Conservation (phyloP, 2,329 filamentous ascomycete genomes). For the Fusarium sp. region DNA sequence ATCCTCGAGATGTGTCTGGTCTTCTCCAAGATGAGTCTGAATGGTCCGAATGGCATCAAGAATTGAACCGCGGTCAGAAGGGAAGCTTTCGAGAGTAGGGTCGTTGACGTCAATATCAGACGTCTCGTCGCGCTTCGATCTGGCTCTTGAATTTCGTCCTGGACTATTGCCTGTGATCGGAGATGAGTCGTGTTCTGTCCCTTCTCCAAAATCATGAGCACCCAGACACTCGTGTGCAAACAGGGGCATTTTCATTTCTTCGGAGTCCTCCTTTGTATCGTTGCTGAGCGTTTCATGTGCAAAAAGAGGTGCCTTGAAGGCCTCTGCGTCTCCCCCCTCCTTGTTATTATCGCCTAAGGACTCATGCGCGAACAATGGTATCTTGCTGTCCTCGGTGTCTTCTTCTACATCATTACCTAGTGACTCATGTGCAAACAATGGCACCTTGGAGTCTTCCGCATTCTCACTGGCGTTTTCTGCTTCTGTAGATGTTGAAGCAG, state of each 20-base stretch:
- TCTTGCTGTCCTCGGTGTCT: conserved; percentile 47
- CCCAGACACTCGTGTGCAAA: conserved; percentile 63
- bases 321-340: conserved; percentile 50
- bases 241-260: conserved; percentile 53
- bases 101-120: conserved; percentile 57
- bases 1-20: conserved; percentile 54
- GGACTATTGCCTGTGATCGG: conserved; percentile 33
- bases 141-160: conserved; percentile 27
- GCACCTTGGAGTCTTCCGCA: conserved; percentile 46
- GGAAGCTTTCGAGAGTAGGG: conserved; percentile 63
- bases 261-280: conserved; percentile 24
- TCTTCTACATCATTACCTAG: conserved; percentile 54
- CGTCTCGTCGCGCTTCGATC: conserved; percentile 33
- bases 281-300: conserved; percentile 25
- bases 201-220: conserved; percentile 54
- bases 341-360: conserved; percentile 56
- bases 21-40: conserved; percentile 58
- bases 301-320: conserved; percentile 40
- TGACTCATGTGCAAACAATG: conserved; percentile 62
- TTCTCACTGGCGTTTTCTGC: conserved; percentile 21
- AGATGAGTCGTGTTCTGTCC: conserved; percentile 47
- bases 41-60: conserved; percentile 61
- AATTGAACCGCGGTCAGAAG: conserved; percentile 59
- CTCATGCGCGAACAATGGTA: conserved; percentile 63
- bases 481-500: conserved; percentile 4